A percentile compares a stretch with the other conserved stretches of the same genome.
phyloP scores from a whole-genome alignment of 2,329 filamentous ascomycete species.

The Aspergillus ruber region DNA sequence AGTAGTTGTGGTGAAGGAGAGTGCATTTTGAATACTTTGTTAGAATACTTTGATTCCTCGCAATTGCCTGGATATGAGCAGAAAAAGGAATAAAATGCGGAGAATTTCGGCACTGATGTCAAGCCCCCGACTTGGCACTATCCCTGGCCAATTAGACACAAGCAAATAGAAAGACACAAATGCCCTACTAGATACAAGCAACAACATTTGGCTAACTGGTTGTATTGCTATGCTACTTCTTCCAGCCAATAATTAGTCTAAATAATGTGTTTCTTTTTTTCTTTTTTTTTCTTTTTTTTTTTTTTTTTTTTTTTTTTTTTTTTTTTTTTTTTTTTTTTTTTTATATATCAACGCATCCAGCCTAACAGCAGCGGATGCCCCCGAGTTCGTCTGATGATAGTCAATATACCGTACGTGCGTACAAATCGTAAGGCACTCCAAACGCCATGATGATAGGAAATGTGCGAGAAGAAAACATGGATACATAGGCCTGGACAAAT shows the following conservation, averaged over 20 bases:
- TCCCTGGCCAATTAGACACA: neutral
- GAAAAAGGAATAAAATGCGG: neutral
- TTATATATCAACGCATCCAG: neutral
- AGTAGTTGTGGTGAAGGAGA: constrained; percentile 38
- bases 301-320: too few species aligned
- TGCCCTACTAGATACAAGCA: neutral
- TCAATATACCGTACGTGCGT: constrained; percentile 12
- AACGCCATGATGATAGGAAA: constrained; percentile 20
- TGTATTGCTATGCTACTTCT: neutral
- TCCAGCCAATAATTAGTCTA: neutral
- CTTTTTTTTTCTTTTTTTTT: too few species aligned
- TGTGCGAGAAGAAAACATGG: constrained; percentile 5
- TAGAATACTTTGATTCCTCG: neutral
- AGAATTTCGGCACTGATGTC: neutral
- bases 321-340: too few species aligned
- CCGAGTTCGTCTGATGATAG: neutral
- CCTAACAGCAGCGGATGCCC: neutral
- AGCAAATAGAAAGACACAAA: neutral
- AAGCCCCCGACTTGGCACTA: neutral
- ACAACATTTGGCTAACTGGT: too few species aligned
- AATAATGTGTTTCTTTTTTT: neutral
- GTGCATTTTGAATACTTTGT: constrained; percentile 23
- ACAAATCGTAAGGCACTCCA: constrained; percentile 21
- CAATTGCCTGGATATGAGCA: neutral
- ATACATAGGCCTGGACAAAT: neutral